Conservation (phyloP, 352 stramenopile species). For the Phytophthora meadii region DNA sequence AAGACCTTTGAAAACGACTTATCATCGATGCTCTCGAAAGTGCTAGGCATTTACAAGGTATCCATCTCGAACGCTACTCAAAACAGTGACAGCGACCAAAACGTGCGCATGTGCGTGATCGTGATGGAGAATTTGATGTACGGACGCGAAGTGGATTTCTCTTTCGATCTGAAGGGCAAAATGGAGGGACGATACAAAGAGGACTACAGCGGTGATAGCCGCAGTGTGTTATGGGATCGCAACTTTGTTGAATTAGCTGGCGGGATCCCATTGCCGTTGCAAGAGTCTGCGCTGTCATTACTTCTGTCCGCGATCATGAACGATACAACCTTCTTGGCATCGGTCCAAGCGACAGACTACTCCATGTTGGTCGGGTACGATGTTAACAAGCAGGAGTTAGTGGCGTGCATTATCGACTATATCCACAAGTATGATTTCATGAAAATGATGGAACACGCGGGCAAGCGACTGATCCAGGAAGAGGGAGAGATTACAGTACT, state of each 20-base stretch:
- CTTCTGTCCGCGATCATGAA: constrained; percentile 87
- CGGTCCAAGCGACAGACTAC: constrained; percentile 87
- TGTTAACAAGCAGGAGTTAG: constrained; percentile 85
- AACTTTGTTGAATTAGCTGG: constrained; percentile 89
- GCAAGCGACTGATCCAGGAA: constrained; percentile 89
- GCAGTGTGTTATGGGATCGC: constrained; percentile 82
- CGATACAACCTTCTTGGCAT: constrained; percentile 86
- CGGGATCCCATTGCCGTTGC: constrained; percentile 81
- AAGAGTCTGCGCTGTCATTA: constrained; percentile 84
- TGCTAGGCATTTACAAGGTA: constrained; percentile 89
- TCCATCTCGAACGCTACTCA: constrained; percentile 66
- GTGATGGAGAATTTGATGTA: constrained; percentile 92
- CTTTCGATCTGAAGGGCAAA: constrained; percentile 90
- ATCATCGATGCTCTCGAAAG: constrained; percentile 90
- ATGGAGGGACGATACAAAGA: constrained; percentile 85
- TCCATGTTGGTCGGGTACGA: constrained; percentile 91
- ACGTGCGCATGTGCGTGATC: constrained; percentile 84
- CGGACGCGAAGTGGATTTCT: constrained; percentile 84
- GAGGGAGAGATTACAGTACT: constrained; percentile 90
- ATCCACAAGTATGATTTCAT: constrained; percentile 93
- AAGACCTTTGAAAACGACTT: constrained; percentile 89
- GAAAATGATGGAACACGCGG: constrained; percentile 91
- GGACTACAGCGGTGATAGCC: constrained; percentile 34
- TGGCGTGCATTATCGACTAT: constrained; percentile 91
- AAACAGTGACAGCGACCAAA: constrained; percentile 63